These are phyloP conservation scores for Xerocomus potaroensis DNA, from an alignment of 768 basidiomycete species.

Conservation along the genomic window DNA sequence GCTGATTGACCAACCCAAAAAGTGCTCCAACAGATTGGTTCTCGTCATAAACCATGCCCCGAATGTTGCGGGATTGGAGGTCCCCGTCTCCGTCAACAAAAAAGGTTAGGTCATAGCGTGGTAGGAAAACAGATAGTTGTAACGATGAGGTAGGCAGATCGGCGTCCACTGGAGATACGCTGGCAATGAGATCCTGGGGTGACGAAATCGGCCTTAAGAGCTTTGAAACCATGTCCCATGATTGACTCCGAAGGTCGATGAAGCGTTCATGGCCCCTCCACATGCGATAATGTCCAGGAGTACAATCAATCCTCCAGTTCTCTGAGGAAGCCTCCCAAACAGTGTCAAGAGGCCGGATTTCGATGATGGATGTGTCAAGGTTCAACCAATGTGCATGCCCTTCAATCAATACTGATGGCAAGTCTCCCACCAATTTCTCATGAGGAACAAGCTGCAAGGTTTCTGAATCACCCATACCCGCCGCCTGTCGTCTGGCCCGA, in stretches of 20 bases:
- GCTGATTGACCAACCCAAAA: constrained; percentile 38
- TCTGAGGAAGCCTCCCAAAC: constrained; percentile 22
- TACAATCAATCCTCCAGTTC: constrained; percentile 24
- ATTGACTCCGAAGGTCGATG: constrained; percentile 26
- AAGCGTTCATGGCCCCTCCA: constrained; percentile 8
- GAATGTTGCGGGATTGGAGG: constrained; percentile 39
- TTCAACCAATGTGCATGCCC: constrained; percentile 30
- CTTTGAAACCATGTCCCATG: constrained; percentile 25
- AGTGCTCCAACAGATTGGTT: constrained; percentile 41
- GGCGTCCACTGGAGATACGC: neutral
- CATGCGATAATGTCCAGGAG: constrained; percentile 5
- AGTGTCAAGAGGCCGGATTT: constrained; percentile 23
- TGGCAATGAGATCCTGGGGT: constrained; percentile 20
- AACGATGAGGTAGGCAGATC: neutral
- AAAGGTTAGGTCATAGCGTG: constrained; percentile 40
- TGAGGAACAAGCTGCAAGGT: constrained; percentile 24
- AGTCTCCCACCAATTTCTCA: constrained; percentile 17
- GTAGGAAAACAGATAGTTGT: constrained; percentile 31
- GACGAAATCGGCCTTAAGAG: constrained; percentile 22
- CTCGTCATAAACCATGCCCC: constrained; percentile 38
- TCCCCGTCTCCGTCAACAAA: constrained; percentile 28
- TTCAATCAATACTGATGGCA: constrained; percentile 21
- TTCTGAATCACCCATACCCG: neutral
- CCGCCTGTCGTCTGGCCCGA: constrained; percentile 1
- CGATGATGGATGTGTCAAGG: constrained; percentile 18